Evolutionary conservation across 441 rosid genomes (phyloP), one percentile per base, ranked within the genome.

Genomic region (Jatropha multifida): DNA sequence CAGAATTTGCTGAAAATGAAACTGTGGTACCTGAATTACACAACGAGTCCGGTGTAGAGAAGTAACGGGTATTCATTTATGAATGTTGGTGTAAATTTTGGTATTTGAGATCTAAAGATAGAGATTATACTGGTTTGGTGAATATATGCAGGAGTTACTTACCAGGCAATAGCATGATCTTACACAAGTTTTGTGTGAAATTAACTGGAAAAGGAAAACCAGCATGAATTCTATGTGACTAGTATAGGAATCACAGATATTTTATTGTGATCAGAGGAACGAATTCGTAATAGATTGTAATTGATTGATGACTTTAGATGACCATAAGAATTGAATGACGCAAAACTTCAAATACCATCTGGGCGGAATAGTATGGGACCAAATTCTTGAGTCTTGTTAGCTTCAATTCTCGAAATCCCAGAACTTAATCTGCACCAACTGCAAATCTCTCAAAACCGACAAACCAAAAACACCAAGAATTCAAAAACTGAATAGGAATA

Each of bases 21-120:
- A 76, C 77, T 23, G 86, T 75, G 6, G 86, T 60, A 73, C 86
- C 77, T 5, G 86, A 81, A 79, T 56, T 75, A 70, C 93, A 83
- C 23, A 79, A 62, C 0, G 86, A 79, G n/a, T 87, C 91, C 18
- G 90, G 81, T 56, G 86, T 83, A 76, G 77, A 73, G 73, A 82
- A 77, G 81, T 83, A 81, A 23, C 89, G 86, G 48, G 90, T 85
- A 79, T 89, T 88, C 97, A 90, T 93, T 64, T 54, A 72, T 58
- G 51, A 52, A 13, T 13, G 40, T 71, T 32, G 73, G 51, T 52
- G 2, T 72, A 64, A 73, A 42, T 42, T 67, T 65, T 32, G 17
- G 63, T 62, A 67, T 72, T 27, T 46, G 44, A 48, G 51, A 48
- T 51, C 48, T 76, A 18, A 68, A 61, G 38, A 27, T 49, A 10